Evolutionary conservation across 2,329 filamentous ascomycete genomes (phyloP), one percentile per base, ranked within the genome.

Genomic region (Tolypocladium ophioglossoides): DNA sequence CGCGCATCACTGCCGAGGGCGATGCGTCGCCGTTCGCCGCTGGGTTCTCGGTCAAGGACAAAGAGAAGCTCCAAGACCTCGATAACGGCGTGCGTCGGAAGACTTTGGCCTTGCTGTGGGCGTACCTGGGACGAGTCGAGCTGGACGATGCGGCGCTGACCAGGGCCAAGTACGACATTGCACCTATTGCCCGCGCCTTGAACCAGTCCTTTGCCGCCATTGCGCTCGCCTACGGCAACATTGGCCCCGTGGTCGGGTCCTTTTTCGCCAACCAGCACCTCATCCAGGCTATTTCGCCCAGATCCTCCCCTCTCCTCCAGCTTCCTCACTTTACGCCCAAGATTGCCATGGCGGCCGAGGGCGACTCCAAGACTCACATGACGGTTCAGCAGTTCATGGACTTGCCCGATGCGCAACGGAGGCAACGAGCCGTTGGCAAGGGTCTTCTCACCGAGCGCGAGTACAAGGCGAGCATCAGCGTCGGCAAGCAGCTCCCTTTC

Each of bases 321-420:
- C 82, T 99, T 14, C 94, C 94, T 16, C 77, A 95, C 69, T 88
- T 97, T 71, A 94, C 85, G 18, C 78, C 86, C 22, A 76, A 74
- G 50, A 74, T 86, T 44, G 82, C 79, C 52, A 77, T 78, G 61
- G 82, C 83, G 20, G 80, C 91, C 37, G 87, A 95, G 69, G 85
- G 86, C 53, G 84, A 87, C 63, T 81, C 86, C 27, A 89, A 87
- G 69, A 78, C 78, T 11, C 91, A 92, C 69, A 72, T 90, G 62
- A 85, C 82, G 8, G 78, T 99, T 20, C 91, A 96, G 68, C 82
- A 87, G 63, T 96, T 95, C 68, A 95, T 99, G 91, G 79, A 84
- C 57, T 75, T 94, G 54, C 82, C 91, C 7, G 87, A 94, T 54
- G 75, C 82, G 24, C 80, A 88, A 64, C 84, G 95, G 57, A 83